Evolutionary conservation across 2,329 filamentous ascomycete species (phyloP), one percentile per base, ranked within the genome.

Genomic region (Tolypocladium endophyticum): DNA sequence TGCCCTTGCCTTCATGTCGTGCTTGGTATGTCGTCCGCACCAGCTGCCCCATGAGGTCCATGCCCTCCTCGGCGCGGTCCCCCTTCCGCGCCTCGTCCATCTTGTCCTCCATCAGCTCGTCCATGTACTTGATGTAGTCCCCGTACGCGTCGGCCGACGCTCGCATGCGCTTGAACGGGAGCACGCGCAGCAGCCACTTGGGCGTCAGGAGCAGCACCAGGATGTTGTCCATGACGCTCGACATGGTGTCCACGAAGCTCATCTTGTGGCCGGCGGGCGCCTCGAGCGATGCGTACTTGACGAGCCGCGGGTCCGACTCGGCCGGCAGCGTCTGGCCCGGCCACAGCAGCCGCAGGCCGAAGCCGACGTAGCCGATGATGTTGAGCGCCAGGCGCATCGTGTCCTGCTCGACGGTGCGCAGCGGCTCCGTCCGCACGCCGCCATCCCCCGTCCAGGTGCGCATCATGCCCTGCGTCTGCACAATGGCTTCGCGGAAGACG

Each of bases 101-200:
- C 72, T 89, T 90, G 64, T 82, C 79, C 36, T 82, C 74, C 60
- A 89, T 80, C 52, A 91, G 80, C 66, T 90, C 86, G 54, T 82
- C 76, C 82, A 90, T 86, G 71, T 91, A 91, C 62, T 81, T 78
- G 39, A 80, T 74, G 76, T 87, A 90, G 71, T 91, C 87, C 5
- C 72, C 69, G 58, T 83, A 80, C 3, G 86, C 81, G 58, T 79
- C 73, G 30, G 79, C 74, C 0, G 86, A 81, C 23, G 74, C 70
- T 59, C 78, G 80, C 41, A 83, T 75, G 18, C 73, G 70, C 62
- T 82, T 74, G 64, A 82, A 76, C 0, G 85, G 84, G 9, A 82
- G 68, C 16, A 73, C 61, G 77, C 76, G 72, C 69, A 87, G 70
- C 4, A 87, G 65, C 77, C 81, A 84, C 23, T 70, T 72, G 0